These are phyloP conservation scores for Zanthoxylum bungeanum DNA, from an alignment of 345 rosid genomes.

Conservation along the genomic window DNA sequence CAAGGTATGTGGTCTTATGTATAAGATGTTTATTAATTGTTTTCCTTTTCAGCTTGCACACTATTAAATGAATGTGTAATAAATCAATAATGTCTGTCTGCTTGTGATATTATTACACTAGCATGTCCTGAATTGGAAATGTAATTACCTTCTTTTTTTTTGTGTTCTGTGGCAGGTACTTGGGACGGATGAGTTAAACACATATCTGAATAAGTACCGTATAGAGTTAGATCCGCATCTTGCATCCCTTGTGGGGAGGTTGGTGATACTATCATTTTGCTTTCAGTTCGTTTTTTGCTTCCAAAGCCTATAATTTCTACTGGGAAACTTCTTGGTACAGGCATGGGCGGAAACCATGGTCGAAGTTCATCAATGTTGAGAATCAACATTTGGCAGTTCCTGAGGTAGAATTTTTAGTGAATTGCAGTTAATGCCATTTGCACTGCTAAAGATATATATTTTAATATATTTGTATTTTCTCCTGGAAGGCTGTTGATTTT, in stretches of 20 bases:
- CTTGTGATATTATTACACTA: background rate
- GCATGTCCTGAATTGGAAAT: slow-evolving; percentile 4
- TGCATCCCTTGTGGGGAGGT: slow-evolving; percentile 93
- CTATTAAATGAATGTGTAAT: background rate
- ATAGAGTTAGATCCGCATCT: slow-evolving; percentile 92
- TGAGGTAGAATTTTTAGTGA: slow-evolving; percentile 52
- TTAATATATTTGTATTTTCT: background rate
- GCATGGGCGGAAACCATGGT: slow-evolving; percentile 94
- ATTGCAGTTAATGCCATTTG: background rate
- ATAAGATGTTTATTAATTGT: background rate
- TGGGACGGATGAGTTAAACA: slow-evolving; percentile 87
- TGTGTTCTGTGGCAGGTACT: slow-evolving; percentile 51
- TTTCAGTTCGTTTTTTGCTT: background rate
- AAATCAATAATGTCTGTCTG: background rate
- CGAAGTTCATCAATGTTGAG: slow-evolving; percentile 78
- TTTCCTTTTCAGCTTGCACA: background rate
- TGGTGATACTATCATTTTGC: background rate
- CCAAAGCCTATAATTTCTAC: background rate
- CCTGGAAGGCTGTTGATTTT: slow-evolving; percentile 80
- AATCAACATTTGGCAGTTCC: slow-evolving; percentile 91
- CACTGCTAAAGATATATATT: background rate
- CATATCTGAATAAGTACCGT: slow-evolving; percentile 76
- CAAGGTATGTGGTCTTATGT: slow-evolving; percentile 49
- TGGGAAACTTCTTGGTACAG: slow-evolving; percentile 29
- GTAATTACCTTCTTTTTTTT: background rate